These are phyloP conservation scores for Dryas drummondii DNA, from an alignment of 306 rosid species.

Conservation along the genomic window DNA sequence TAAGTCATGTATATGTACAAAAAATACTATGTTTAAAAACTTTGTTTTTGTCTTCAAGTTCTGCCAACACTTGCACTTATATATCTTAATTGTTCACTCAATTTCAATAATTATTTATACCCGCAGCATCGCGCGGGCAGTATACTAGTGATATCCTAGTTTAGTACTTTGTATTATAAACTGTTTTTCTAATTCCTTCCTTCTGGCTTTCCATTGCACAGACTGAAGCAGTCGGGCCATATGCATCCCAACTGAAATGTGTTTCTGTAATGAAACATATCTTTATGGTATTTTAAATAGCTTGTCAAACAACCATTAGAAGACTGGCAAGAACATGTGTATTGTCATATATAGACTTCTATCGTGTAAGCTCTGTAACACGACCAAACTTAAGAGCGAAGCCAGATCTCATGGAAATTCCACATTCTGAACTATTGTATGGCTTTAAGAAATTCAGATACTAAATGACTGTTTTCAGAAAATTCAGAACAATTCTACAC, in stretches of 20 bases:
- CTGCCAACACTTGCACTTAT: too few relatives aligned
- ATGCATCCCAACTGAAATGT: not conserved
- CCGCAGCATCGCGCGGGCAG: too few relatives aligned
- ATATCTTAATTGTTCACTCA: too few relatives aligned
- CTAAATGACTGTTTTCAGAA: not conserved
- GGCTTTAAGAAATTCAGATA: too few relatives aligned
- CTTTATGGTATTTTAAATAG: not conserved
- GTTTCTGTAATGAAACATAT: not conserved
- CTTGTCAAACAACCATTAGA: slow-evolving; percentile 1
- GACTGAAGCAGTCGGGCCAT: not conserved
- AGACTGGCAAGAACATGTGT: not conserved
- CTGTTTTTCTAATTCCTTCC: not conserved
- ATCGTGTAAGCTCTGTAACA: not conserved
- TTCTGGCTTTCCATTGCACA: not conserved
- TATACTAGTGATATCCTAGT: not conserved
- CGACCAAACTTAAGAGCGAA: not conserved
- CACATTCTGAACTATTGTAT: not conserved
- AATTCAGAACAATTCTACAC: slow-evolving; percentile 28
- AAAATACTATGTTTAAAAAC: too few relatives aligned
- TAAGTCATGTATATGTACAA: too few relatives aligned
- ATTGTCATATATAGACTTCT: not conserved
- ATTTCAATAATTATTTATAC: too few relatives aligned
- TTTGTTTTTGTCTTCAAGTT: too few relatives aligned
- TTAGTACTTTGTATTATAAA: not conserved
- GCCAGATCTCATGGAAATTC: slow-evolving; percentile 3